Evolutionary conservation across 139 green algal genomes (phyloP).

Genomic region (Marvania coccoides): DNA sequence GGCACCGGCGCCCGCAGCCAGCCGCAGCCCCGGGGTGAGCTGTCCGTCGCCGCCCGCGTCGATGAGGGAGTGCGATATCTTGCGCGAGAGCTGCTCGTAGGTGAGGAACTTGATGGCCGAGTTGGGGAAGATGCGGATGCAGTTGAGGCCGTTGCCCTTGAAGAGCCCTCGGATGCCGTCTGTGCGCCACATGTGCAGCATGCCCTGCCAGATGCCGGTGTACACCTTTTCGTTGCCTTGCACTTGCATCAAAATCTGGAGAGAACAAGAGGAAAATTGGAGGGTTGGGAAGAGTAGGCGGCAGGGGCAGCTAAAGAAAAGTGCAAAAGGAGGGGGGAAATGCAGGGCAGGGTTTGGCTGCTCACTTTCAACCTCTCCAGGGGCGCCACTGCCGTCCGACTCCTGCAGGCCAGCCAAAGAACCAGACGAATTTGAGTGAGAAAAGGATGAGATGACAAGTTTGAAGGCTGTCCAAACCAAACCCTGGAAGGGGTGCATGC

Average conservation of each 20-base stretch:
- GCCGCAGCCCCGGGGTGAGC: conserved; percentile 78
- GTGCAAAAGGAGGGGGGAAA: too few relatives aligned
- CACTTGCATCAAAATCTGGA: conserved; percentile 95
- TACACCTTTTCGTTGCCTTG: conserved; percentile 91
- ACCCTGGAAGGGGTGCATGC: not conserved
- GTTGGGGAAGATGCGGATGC: conserved; percentile 96
- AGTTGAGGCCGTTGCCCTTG: conserved; percentile 98
- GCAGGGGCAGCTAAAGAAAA: too few relatives aligned
- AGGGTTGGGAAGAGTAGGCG: too few relatives aligned
- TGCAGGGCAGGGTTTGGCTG: too few relatives aligned
- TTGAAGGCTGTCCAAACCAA: not conserved
- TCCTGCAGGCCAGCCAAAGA: conserved; percentile 45
- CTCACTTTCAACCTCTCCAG: conserved; percentile 95
- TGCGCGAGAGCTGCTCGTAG: conserved; percentile 77
- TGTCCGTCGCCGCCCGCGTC: conserved; percentile 67
- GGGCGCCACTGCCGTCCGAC: conserved; percentile 93
- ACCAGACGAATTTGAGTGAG: not conserved
- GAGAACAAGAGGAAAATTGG: too few relatives aligned
- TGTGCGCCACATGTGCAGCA: conserved; percentile 67
- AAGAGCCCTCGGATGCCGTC: conserved; percentile 90
- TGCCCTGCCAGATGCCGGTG: conserved; percentile 73
- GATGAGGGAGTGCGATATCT: conserved; percentile 57
- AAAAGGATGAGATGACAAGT: not conserved
- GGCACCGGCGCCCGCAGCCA: conserved; percentile 81
- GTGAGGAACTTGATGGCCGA: conserved; percentile 95